phyloP scores from a whole-genome alignment of 306 rosid species.

The Cercis canadensis region DNA sequence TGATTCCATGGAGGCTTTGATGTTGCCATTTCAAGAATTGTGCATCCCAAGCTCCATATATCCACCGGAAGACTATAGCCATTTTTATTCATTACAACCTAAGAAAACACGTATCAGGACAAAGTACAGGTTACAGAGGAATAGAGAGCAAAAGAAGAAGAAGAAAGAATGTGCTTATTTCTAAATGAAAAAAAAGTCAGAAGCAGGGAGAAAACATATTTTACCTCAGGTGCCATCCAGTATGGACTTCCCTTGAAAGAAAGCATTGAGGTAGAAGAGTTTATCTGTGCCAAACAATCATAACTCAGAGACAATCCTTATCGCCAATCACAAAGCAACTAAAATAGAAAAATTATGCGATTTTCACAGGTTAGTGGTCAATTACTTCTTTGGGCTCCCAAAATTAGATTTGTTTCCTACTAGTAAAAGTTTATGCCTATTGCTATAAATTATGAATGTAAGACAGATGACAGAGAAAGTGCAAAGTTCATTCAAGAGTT shows the following conservation, averaged over 20 bases:
- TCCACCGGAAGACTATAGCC: constrained; percentile 93
- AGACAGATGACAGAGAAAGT: not conserved
- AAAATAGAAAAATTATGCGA: not conserved
- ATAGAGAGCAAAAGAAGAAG: not conserved
- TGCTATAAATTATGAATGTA: constrained; percentile 15
- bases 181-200: not conserved
- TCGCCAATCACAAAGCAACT: constrained; percentile 17
- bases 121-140: constrained; percentile 1
- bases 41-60: constrained; percentile 98
- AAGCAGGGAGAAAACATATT: constrained; percentile 5
- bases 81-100: constrained; percentile 95
- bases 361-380: not conserved
- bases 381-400: not conserved
- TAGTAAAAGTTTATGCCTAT: constrained; percentile 13
- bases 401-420: constrained; percentile 24
- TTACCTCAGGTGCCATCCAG: constrained; percentile 99
- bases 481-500: not conserved
- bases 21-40: constrained; percentile 97
- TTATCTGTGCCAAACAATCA: constrained; percentile 63
- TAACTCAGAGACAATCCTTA: constrained; percentile 30
- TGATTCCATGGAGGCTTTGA: constrained; percentile 98
- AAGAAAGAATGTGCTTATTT: constrained; percentile 8
- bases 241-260: constrained; percentile 99
- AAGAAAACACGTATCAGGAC: constrained; percentile 38
- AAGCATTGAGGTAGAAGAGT: constrained; percentile 77